Conservation (phyloP, 164 flowering plant species). For the Vitis vinifera region ASM3070453v1 NC_081813.1:21715501-21716000, state of each 20-base stretch:
- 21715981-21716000: no score
- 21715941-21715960: no score
- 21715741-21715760: no score
- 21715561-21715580: constrained; percentile 28
- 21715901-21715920: no score
- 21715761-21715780: constrained; percentile 26
- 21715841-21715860: constrained; percentile 40
- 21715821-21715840: constrained; percentile 67
- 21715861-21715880: neutral
- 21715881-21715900: no score
- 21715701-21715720: no score
- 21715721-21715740: no score
- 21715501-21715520: constrained; percentile 26
- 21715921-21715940: no score
- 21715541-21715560: constrained; percentile 30
- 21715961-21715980: no score
- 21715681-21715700: no score
- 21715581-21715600: constrained; percentile 24
- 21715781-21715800: constrained; percentile 69
- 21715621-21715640: constrained; percentile 34
- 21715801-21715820: constrained; percentile 65
- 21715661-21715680: no score
- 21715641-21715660: constrained; percentile 20
- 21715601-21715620: constrained; percentile 10
- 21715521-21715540: constrained; percentile 21